Base-by-base conservation (phyloP, 23 red algal species). In the Pyropia yezoensis region DNA sequence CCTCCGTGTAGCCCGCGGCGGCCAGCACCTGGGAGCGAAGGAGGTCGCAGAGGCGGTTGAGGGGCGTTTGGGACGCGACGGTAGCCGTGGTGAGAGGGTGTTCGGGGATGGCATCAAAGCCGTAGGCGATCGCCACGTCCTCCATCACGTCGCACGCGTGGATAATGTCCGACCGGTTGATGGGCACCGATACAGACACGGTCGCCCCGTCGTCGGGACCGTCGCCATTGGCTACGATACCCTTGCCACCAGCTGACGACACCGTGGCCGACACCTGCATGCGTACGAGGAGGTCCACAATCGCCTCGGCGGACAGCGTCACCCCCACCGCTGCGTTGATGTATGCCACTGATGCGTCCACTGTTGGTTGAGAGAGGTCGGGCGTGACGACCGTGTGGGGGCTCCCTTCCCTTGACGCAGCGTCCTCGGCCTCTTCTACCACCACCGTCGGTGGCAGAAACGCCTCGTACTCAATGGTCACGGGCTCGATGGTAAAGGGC, bases 61-160 rank as follows among this genome's bases (percentile, higher is more conserved):
- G 64, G 3, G 86, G 71, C 57, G 65, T 49, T 50, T 78, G 77
- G 21, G 60, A 69, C n/a, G 86, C 94, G 33, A 85, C 70, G 3
- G 94, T 89, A 24, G 59, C 72, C 19, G 71, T 72, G 18, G 61
- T 61, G 30, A 77, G 84, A 18, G 83, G 61, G 16, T 57, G 70
- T 49, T 90, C 94, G 14, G 80, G 80, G 56, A 98, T 62, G 18
- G 55, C 60, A 52, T 98, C 69, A 64, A 91, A 98, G 32, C 94
- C 94, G 28, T 87, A 91, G 6, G 74, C 86, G 18, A 98, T 74
- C 47, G 85, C 94, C 13, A 98, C 87, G 71, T 98, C 94, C 54
- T 89, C 83, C 65, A 83, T 83, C 7, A 98, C 58, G 67, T 98
- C 94, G 32, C 77, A 83, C 21, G 94, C 74, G 58, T 98, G 94